Evolutionary conservation across 2,329 filamentous ascomycete species (phyloP).

Genomic region (Phaeoacremonium minimum): DNA sequence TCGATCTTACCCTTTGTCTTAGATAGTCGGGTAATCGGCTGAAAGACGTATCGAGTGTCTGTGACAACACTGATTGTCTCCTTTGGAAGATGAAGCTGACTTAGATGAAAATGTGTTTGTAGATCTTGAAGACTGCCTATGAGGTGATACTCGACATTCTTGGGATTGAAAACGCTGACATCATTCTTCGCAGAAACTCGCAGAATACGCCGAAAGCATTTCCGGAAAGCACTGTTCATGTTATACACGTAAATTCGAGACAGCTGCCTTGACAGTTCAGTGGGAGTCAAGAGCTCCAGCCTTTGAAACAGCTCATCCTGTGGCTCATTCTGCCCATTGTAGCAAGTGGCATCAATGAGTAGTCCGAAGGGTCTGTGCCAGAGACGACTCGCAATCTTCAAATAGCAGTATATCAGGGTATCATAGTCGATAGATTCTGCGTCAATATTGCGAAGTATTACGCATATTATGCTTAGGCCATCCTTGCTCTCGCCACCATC

Average conservation of each 20-base stretch:
- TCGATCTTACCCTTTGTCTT: conserved; percentile 69
- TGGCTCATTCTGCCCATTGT: conserved; percentile 62
- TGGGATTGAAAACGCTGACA: conserved; percentile 55
- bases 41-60: conserved; percentile 62
- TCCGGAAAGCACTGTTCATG: conserved; percentile 67
- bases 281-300: conserved; percentile 57
- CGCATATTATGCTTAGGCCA: conserved; percentile 63
- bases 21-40: conserved; percentile 60
- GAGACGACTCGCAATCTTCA: conserved; percentile 66
- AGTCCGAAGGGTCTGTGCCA: conserved; percentile 68
- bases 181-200: conserved; percentile 59
- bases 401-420: conserved; percentile 61
- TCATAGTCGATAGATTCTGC: conserved; percentile 62
- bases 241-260: conserved; percentile 66
- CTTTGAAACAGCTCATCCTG: conserved; percentile 62
- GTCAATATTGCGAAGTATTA: conserved; percentile 65
- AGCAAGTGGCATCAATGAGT: conserved; percentile 66
- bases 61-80: conserved; percentile 66
- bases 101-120: conserved; percentile 62
- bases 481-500: conserved; percentile 71
- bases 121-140: conserved; percentile 63
- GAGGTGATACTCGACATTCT: conserved; percentile 62
- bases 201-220: conserved; percentile 62
- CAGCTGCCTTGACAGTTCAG: conserved; percentile 55
- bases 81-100: conserved; percentile 62